A percentile compares a stretch with the other conserved stretches of the same genome.
Evolutionary conservation across 2,329 filamentous ascomycete genomes (phyloP).

Genomic region (Colletotrichum sp.): DNA sequence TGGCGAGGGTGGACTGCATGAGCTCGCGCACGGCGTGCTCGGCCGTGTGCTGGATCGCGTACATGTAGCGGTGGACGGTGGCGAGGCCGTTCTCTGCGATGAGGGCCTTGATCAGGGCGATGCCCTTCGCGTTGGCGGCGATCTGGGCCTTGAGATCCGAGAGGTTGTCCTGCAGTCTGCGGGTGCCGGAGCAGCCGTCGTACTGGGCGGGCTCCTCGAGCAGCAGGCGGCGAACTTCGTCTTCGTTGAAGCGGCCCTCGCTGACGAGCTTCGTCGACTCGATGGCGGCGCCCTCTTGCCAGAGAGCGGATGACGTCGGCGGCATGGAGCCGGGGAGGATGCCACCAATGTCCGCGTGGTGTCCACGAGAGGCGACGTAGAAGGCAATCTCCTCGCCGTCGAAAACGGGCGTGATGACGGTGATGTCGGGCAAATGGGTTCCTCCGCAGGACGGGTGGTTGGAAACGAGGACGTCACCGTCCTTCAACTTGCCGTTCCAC

Average conservation of each 20-base stretch:
- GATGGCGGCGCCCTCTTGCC: slow-evolving; percentile 69
- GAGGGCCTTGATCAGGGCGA: slow-evolving; percentile 74
- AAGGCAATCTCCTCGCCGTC: slow-evolving; percentile 34
- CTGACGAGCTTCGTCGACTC: slow-evolving; percentile 75
- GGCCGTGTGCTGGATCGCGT: slow-evolving; percentile 21
- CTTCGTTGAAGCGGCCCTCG: slow-evolving; percentile 79
- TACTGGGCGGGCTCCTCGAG: slow-evolving; percentile 67
- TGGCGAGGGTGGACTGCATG: slow-evolving; percentile 45
- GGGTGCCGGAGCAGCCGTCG: slow-evolving; percentile 71
- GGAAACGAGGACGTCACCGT: slow-evolving; percentile 76
- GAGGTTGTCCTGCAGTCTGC: slow-evolving; percentile 76
- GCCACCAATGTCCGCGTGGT: slow-evolving; percentile 65
- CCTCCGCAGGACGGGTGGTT: slow-evolving; percentile 41
- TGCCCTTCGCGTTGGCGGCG: slow-evolving; percentile 77
- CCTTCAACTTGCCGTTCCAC: slow-evolving; percentile 73
- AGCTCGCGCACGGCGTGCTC: slow-evolving; percentile 18
- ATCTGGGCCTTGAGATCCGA: slow-evolving; percentile 79
- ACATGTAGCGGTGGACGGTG: slow-evolving; percentile 55
- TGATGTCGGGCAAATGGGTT: slow-evolving; percentile 46
- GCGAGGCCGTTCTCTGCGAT: slow-evolving; percentile 80
- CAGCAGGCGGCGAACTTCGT: slow-evolving; percentile 69
- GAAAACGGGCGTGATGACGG: slow-evolving; percentile 44
- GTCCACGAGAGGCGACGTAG: slow-evolving; percentile 35
- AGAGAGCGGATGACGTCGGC: slow-evolving; percentile 70
- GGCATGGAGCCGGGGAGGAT: slow-evolving; percentile 86